A percentile compares a stretch with the other conserved stretches of the same genome.
Evolutionary conservation across 1,284 basidiomycete genomes (phyloP).

Genomic region (Boletus smithii): DNA sequence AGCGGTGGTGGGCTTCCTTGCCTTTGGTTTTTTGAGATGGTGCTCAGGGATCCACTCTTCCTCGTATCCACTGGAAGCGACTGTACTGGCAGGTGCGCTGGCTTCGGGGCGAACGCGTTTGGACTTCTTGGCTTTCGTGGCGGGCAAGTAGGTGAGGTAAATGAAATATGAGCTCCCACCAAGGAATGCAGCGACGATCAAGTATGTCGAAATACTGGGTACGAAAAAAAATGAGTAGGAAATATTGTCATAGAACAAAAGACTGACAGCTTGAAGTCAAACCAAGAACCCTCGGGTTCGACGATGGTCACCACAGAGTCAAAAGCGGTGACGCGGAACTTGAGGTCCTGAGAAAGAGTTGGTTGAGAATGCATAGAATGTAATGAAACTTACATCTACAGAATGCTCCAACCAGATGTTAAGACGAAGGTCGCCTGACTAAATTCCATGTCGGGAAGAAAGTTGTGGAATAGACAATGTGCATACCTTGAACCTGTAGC

Average conservation of each 20-base stretch:
- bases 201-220: slow-evolving; percentile 70
- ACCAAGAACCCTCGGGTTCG: slow-evolving; percentile 74
- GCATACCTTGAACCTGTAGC: slow-evolving; percentile 60
- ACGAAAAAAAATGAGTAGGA: slow-evolving; percentile 4
- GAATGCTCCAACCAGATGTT: slow-evolving; percentile 77
- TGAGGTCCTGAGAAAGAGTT: slow-evolving; percentile 41
- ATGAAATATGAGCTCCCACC: slow-evolving; percentile 65
- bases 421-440: slow-evolving; percentile 78
- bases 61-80: slow-evolving; percentile 68
- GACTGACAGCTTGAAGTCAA: slow-evolving; percentile 78
- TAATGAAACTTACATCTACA: slow-evolving; percentile 49
- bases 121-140: slow-evolving; percentile 41
- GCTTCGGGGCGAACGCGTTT: slow-evolving; percentile 37
- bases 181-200: slow-evolving; percentile 65
- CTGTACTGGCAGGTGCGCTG: slow-evolving; percentile 62
- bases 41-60: slow-evolving; percentile 93
- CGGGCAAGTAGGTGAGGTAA: slow-evolving; percentile 66
- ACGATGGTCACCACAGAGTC: slow-evolving; percentile 81
- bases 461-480: not conserved
- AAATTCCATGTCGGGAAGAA: slow-evolving; percentile 11
- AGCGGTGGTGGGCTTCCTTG: slow-evolving; percentile 42
- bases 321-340: slow-evolving; percentile 66
- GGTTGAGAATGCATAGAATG: slow-evolving; percentile 2
- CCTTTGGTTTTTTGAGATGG: slow-evolving; percentile 70
- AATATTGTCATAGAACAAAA: not conserved